A percentile compares a stretch with the other conserved stretches of the same genome.
phyloP scores from a whole-genome alignment of 75 land plant genomes.

The Cunninghamia lanceolata region DNA sequence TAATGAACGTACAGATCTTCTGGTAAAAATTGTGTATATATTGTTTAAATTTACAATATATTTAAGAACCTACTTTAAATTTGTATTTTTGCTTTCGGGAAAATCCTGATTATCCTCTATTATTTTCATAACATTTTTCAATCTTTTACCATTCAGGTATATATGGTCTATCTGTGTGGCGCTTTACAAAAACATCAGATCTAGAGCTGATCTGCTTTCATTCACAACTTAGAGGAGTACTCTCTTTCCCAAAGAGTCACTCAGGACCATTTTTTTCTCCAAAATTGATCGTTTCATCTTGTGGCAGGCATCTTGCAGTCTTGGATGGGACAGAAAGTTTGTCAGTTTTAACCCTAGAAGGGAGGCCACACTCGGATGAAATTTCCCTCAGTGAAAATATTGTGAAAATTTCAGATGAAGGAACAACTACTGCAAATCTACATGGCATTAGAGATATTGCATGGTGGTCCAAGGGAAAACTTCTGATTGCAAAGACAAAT shows the following conservation, averaged over 20 bases:
- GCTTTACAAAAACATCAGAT: constrained; percentile 14
- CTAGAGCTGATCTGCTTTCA: constrained; percentile 18
- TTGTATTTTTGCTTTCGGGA: background rate
- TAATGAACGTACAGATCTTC: too few relatives aligned
- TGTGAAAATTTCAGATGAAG: background rate
- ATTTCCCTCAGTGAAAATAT: constrained; percentile 5
- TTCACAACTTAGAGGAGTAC: constrained; percentile 33
- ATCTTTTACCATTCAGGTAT: constrained; percentile 22
- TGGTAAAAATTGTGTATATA: too few relatives aligned
- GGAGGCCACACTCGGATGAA: constrained; percentile 19
- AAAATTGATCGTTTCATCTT: constrained; percentile 61
- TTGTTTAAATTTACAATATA: background rate
- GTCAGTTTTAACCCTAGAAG: constrained; percentile 33
- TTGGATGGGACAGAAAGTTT: constrained; percentile 48
- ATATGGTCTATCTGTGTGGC: constrained; percentile 54
- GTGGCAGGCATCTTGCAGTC: constrained; percentile 40
- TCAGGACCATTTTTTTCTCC: constrained; percentile 23
- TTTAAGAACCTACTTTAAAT: background rate
- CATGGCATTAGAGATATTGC: constrained; percentile 43
- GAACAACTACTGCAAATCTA: constrained; percentile 13
- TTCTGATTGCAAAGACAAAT: constrained; percentile 41
- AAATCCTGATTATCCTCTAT: background rate
- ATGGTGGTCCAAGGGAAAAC: constrained; percentile 70
- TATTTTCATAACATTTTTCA: background rate
- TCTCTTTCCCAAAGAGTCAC: constrained; percentile 24